These are phyloP conservation scores for Chiua virens DNA, from an alignment of 768 basidiomycete genomes.

Conservation along the genomic window DNA sequence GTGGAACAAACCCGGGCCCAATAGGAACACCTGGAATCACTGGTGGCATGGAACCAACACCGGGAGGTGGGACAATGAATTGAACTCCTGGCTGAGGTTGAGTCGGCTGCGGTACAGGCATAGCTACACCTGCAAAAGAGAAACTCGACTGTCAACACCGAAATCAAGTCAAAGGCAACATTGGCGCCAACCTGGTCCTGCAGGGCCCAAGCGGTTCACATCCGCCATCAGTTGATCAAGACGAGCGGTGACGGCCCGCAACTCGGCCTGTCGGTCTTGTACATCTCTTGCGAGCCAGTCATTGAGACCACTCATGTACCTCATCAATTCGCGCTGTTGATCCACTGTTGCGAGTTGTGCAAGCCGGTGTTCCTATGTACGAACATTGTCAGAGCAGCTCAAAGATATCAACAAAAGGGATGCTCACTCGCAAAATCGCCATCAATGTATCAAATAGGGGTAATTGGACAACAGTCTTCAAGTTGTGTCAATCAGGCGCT, in stretches of 20 bases:
- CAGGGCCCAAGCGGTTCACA: constrained; percentile 43
- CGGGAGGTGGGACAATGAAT: constrained; percentile 26
- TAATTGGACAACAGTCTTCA: constrained; percentile 58
- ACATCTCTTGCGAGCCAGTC: constrained; percentile 81
- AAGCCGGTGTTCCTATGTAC: constrained; percentile 65
- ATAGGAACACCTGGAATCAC: constrained; percentile 19
- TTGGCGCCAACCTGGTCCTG: constrained; percentile 37
- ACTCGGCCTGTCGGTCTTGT: constrained; percentile 71
- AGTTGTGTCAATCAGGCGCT: constrained; percentile 3
- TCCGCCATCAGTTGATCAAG: constrained; percentile 50
- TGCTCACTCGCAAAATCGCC: constrained; percentile 61
- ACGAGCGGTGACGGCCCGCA: constrained; percentile 63
- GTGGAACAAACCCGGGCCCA: constrained; percentile 28
- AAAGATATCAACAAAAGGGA: constrained; percentile 1
- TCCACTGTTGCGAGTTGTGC: constrained; percentile 75
- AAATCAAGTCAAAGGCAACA: neutral
- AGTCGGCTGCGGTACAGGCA: constrained; percentile 23
- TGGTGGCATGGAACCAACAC: constrained; percentile 10
- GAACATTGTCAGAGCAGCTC: constrained; percentile 6
- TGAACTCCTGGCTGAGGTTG: constrained; percentile 16
- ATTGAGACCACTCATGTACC: constrained; percentile 75
- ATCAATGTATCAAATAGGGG: constrained; percentile 72
- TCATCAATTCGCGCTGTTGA: constrained; percentile 77
- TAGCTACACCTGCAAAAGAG: constrained; percentile 17
- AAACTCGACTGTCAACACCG: neutral